Evolutionary conservation across 345 rosid genomes (phyloP), one percentile per base, ranked within the genome.

Genomic region (Salix brachista): DNA sequence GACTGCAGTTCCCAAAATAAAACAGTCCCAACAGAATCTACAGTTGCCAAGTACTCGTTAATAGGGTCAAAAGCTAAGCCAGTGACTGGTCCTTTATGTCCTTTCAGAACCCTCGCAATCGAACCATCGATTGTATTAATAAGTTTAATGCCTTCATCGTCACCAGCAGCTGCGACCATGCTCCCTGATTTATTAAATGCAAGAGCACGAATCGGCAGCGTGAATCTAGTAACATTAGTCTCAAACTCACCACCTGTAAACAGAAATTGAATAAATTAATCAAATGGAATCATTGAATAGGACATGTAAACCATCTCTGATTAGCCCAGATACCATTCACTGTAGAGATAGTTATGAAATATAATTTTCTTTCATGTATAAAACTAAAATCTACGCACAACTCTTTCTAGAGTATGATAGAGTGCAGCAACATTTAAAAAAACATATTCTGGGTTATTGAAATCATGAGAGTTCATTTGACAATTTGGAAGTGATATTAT

Each of bases 91-190:
- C 97, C 98, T 84, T 84, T 92, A 71, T 96, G 97, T 23, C 91
- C 92, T 87, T 91, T 96, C 17, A 96, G 86, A 58, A 96, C 96
- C 84, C 96, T 89, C 7, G 94, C 91, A 76, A 96, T 93, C 1
- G 98, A 90, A 30, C 99, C 98, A 85, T 96, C 99, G 50, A 93
- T 83, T 5, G 96, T 92, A 67, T 96, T 92, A 79, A 96, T 88
- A 64, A 96, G 94, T 76, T 96, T 96, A 83, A 96, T 89, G 34
- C 98, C 99, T 77, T 96, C 99, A 70, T 93, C 99, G 78, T 96
- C 99, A 70, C 99, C 99, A 65, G 97, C 97, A 39, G 99, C 94
- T 19, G 97, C 99, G 74, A 96, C 76, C 86, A 96, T 79, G 87
- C 92, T 93, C 44, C 98, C 97, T 0, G 98, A 92, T 72, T 87